These are phyloP conservation scores for Vigna mungo DNA, from an alignment of 306 rosid species.

Conservation along the genomic window DNA sequence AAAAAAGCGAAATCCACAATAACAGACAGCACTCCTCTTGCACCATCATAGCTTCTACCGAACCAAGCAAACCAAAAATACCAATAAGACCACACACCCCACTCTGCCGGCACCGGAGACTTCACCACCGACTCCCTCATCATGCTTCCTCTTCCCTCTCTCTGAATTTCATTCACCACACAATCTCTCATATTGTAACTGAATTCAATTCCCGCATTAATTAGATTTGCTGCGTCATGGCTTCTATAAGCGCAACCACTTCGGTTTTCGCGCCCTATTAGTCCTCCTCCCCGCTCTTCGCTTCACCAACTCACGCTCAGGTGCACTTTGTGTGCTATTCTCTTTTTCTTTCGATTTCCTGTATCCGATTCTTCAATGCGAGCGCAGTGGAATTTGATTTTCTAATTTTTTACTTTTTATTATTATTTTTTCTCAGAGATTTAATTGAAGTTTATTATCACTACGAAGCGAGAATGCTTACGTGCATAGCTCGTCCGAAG, in stretches of 20 bases:
- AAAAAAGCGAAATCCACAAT: slow-evolving; percentile 40
- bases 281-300: neutral
- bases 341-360: slow-evolving; percentile 23
- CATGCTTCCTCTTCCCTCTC: slow-evolving; percentile 7
- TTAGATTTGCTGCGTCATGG: slow-evolving; percentile 11
- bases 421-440: slow-evolving; percentile 21
- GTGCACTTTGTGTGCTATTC: neutral
- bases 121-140: slow-evolving; percentile 37
- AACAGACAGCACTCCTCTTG: slow-evolving; percentile 35
- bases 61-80: slow-evolving; percentile 22
- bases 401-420: too few species aligned
- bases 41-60: slow-evolving; percentile 55
- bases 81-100: neutral
- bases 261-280: slow-evolving; percentile 33
- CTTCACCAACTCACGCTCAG: slow-evolving; percentile 10
- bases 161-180: neutral
- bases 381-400: neutral
- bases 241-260: neutral
- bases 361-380: slow-evolving; percentile 29
- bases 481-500: slow-evolving; percentile 93
- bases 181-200: slow-evolving; percentile 43
- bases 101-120: slow-evolving; percentile 29
- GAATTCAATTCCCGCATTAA: slow-evolving; percentile 15
- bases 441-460: neutral
- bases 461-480: slow-evolving; percentile 64